These are phyloP conservation scores for Alternaria solani DNA, from an alignment of 2,329 filamentous ascomycete genomes.

Conservation along the genomic window DNA sequence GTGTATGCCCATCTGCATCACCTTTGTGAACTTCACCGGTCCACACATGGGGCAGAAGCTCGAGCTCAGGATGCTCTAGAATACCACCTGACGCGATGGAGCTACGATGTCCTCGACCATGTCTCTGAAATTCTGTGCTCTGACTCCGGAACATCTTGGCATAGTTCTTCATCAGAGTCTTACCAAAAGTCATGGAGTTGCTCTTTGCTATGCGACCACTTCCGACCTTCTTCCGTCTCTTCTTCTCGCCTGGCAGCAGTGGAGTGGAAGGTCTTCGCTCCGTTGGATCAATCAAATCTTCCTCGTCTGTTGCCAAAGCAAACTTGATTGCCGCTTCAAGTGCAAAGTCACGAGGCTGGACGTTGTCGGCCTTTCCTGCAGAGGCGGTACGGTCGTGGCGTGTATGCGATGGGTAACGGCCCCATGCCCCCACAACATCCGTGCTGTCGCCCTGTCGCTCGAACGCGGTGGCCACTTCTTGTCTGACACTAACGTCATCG, in stretches of 20 bases:
- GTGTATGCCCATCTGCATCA: not conserved
- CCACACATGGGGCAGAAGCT: conserved; percentile 54
- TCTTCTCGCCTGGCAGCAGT: conserved; percentile 37
- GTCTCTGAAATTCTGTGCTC: conserved; percentile 48
- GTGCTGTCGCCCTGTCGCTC: conserved; percentile 38
- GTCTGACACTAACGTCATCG: conserved; percentile 9
- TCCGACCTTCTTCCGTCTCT: conserved; percentile 64
- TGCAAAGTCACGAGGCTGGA: conserved; percentile 56
- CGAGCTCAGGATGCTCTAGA: conserved; percentile 58
- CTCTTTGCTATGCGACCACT: conserved; percentile 73
- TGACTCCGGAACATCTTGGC: conserved; percentile 53
- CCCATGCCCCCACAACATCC: conserved; percentile 53
- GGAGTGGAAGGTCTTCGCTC: conserved; percentile 30
- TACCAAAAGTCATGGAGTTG: conserved; percentile 53
- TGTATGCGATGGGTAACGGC: conserved; percentile 57
- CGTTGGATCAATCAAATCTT: conserved; percentile 38
- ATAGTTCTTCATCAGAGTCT: conserved; percentile 55
- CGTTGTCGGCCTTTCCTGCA: conserved; percentile 50
- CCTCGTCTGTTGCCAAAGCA: conserved; percentile 29
- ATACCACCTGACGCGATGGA: conserved; percentile 53
- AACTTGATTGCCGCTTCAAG: conserved; percentile 43
- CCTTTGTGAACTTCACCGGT: conserved; percentile 18
- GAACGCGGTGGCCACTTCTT: conserved; percentile 30
- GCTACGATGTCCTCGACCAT: conserved; percentile 56
- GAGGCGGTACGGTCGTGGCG: conserved; percentile 52